These are phyloP conservation scores for Suillus clintonianus DNA, from an alignment of 768 basidiomycete genomes.

Conservation along the genomic window DNA sequence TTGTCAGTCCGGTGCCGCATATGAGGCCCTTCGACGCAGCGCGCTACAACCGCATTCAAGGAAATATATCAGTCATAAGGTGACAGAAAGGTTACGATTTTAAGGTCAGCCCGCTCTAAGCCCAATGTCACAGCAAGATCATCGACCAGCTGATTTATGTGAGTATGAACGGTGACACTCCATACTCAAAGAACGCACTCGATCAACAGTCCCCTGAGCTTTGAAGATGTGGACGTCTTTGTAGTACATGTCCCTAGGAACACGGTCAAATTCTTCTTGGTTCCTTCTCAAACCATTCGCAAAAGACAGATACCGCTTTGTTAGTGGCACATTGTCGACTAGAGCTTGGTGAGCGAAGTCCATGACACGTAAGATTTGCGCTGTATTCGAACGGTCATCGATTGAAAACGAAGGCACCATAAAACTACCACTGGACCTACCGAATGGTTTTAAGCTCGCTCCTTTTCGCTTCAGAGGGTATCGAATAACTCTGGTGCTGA, in stretches of 20 bases:
- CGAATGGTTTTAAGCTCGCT: slow-evolving; percentile 43
- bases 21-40: slow-evolving; percentile 90
- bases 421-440: slow-evolving; percentile 24
- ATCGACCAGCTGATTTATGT: slow-evolving; percentile 70
- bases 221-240: slow-evolving; percentile 79
- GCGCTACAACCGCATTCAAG: slow-evolving; percentile 48
- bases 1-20: slow-evolving; percentile 61
- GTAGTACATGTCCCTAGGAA: slow-evolving; percentile 81
- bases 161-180: neutral
- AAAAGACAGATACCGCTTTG: slow-evolving; percentile 56
- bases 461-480: slow-evolving; percentile 40
- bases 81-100: slow-evolving; percentile 54
- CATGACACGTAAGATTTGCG: slow-evolving; percentile 67
- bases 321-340: slow-evolving; percentile 50
- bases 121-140: slow-evolving; percentile 85
- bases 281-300: neutral
- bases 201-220: slow-evolving; percentile 77
- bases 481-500: slow-evolving; percentile 21
- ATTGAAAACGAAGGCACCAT: neutral
- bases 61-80: neutral
- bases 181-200: slow-evolving; percentile 41
- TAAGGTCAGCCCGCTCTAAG: slow-evolving; percentile 72
- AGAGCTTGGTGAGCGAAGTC: slow-evolving; percentile 74
- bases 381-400: slow-evolving; percentile 35
- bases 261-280: slow-evolving; percentile 7